A percentile compares a stretch with the other conserved stretches of the same genome.
phyloP scores from a whole-genome alignment of 352 stramenopile species.

The Blastocystis sp. region DNA sequence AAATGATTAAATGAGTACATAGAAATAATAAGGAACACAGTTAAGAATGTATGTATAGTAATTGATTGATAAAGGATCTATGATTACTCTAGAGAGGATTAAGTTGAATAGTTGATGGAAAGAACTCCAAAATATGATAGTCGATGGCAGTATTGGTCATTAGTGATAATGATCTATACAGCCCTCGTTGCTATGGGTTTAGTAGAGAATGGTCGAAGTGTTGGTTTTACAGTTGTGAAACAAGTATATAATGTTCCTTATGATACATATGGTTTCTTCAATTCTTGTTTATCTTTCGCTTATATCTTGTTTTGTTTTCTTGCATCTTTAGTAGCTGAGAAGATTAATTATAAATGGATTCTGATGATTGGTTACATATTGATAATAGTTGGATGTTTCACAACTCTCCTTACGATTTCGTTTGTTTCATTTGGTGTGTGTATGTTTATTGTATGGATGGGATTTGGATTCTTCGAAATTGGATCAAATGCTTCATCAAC shows the following conservation, averaged over 20 bases:
- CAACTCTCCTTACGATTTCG: neutral
- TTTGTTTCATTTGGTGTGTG: neutral
- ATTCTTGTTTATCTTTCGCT: neutral
- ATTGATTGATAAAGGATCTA: too few species aligned
- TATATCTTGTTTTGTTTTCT: neutral
- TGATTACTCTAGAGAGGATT: too few species aligned
- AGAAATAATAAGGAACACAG: too few species aligned
- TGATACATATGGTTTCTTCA: conserved; percentile 14
- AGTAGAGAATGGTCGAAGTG: neutral
- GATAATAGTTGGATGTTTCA: neutral
- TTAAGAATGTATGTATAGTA: too few species aligned
- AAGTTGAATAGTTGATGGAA: too few species aligned
- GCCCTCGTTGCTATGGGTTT: neutral
- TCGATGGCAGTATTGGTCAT: neutral
- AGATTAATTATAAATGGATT: neutral
- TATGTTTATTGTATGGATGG: conserved; percentile 14
- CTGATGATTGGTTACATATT: neutral
- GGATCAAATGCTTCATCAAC: neutral
- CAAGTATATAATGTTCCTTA: neutral
- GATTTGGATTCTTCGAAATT: neutral
- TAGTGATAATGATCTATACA: neutral
- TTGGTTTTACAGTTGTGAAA: neutral
- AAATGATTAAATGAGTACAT: too few species aligned
- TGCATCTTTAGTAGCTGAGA: neutral
- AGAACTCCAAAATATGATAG: too few species aligned